phyloP scores from a whole-genome alignment of 305 asterid genomes.

The Lippia alba region DNA sequence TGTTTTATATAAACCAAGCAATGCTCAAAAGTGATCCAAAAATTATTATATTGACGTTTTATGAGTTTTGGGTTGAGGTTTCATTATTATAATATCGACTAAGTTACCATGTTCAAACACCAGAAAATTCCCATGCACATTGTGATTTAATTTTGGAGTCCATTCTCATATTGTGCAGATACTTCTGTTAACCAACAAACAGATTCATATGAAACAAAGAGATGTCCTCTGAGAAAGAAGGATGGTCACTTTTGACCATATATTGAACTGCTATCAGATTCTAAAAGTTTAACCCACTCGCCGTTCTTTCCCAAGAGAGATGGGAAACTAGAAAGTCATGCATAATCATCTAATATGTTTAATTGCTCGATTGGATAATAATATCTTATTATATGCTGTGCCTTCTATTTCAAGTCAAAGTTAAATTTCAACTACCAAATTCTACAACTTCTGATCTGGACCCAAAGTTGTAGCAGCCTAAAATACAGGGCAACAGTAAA shows the following conservation, averaged over 20 bases:
- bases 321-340: neutral
- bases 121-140: neutral
- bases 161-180: constrained; percentile 4
- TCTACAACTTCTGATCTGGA: constrained; percentile 12
- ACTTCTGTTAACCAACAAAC: neutral
- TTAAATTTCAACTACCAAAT: constrained; percentile 16
- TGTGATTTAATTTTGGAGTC: neutral
- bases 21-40: neutral
- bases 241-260: neutral
- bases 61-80: too few relatives aligned
- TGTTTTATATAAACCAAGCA: neutral
- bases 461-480: constrained; percentile 5
- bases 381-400: constrained; percentile 4
- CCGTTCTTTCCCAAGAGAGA: constrained; percentile 9
- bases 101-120: neutral
- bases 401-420: constrained; percentile 16
- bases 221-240: constrained; percentile 9
- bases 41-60: constrained; percentile 2
- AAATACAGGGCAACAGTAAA: neutral
- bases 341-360: constrained; percentile 5
- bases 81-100: neutral
- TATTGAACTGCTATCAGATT: neutral
- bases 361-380: neutral
- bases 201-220: neutral
- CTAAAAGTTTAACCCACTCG: neutral